Evolutionary conservation across 108 stramenopile species (phyloP).

Genomic region (Thalassiosira profunda): DNA sequence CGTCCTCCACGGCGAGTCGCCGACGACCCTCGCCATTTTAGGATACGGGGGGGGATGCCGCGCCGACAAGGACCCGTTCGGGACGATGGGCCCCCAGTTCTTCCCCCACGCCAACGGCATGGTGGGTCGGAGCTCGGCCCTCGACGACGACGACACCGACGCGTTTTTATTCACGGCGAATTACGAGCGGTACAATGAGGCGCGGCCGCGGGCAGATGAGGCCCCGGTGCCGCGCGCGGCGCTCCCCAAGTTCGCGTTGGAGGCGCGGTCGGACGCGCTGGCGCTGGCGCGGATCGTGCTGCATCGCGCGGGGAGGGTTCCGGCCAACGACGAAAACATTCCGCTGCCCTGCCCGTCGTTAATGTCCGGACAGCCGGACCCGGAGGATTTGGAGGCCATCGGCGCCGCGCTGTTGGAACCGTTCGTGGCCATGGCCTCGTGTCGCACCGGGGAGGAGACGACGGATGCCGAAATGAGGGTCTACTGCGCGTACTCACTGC

Average conservation of each 20-base stretch:
- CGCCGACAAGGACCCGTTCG: constrained; percentile 37
- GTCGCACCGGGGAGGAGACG: constrained; percentile 77
- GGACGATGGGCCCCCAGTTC: constrained; percentile 82
- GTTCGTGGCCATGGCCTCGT: constrained; percentile 84
- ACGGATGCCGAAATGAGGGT: constrained; percentile 95
- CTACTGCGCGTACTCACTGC: constrained; percentile 97
- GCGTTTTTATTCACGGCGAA: constrained; percentile 31
- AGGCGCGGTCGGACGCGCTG: constrained; percentile 47
- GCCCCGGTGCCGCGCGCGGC: constrained; percentile 29
- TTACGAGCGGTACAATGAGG: constrained; percentile 10
- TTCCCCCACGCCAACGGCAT: constrained; percentile 91
- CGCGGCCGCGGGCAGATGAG: not conserved
- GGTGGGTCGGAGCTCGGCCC: constrained; percentile 58
- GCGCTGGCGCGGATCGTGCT: constrained; percentile 39
- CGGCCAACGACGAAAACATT: constrained; percentile 5
- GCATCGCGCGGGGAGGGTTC: constrained; percentile 43
- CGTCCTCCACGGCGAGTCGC: constrained; percentile 44
- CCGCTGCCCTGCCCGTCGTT: constrained; percentile 28
- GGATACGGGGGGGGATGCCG: constrained; percentile 23
- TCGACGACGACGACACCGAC: constrained; percentile 51
- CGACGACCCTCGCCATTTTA: constrained; percentile 18
- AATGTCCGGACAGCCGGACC: constrained; percentile 52
- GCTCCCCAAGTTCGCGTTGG: constrained; percentile 43
- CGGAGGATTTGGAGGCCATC: constrained; percentile 67
- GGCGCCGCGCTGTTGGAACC: constrained; percentile 71